A percentile compares a stretch with the other conserved stretches of the same genome.
Conservation (phyloP, 139 green algal species). For the Chlorella sp. region DNA sequence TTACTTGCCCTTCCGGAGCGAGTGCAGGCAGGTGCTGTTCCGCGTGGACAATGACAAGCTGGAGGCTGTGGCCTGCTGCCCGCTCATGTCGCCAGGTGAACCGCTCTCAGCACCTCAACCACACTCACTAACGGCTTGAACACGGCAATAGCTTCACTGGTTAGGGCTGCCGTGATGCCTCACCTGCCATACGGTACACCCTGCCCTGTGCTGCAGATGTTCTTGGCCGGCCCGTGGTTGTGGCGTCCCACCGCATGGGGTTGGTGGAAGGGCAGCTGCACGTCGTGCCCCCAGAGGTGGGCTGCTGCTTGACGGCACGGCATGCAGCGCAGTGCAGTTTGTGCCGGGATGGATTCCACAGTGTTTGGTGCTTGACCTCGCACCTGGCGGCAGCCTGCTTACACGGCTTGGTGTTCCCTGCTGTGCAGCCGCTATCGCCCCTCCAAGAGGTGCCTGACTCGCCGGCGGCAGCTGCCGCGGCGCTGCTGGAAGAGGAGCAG, state of each 20-base stretch:
- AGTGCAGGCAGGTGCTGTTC: constrained; percentile 35
- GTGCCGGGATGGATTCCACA: no score
- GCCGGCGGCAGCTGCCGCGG: not conserved
- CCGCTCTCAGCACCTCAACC: not conserved
- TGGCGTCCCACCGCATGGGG: constrained; percentile 45
- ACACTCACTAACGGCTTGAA: no score
- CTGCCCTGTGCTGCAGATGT: not conserved
- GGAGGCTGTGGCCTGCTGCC: constrained; percentile 45
- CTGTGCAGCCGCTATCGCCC: not conserved
- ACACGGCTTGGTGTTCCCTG: not conserved
- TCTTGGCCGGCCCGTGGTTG: constrained; percentile 47
- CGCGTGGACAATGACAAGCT: constrained; percentile 53
- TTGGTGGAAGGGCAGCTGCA: constrained; percentile 49
- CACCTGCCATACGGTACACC: no score
- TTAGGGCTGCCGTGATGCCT: no score
- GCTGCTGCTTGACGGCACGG: not conserved
- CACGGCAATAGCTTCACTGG: no score
- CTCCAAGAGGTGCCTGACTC: constrained; percentile 14
- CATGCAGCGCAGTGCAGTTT: no score
- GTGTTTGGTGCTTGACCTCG: no score
- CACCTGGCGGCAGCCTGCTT: no score
- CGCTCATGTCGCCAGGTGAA: constrained; percentile 32
- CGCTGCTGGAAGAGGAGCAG: not conserved
- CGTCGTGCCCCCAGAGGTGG: not conserved
- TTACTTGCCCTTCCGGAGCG: no score